Evolutionary conservation across 2,329 filamentous ascomycete species (phyloP).

Genomic region (Paraphoma chrysanthemicola): DNA sequence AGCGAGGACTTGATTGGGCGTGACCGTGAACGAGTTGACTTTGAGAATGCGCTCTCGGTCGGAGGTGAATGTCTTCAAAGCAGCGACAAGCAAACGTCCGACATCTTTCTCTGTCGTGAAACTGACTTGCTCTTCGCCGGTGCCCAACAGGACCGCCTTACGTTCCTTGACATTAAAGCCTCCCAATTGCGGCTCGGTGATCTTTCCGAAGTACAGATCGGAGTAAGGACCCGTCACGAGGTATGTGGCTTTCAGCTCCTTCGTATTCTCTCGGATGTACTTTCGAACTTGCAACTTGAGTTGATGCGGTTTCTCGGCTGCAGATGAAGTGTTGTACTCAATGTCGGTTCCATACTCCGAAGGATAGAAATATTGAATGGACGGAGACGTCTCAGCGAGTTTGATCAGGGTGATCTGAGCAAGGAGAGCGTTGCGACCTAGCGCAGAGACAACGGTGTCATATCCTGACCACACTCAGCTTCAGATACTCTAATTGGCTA

Average conservation of each 20-base stretch:
- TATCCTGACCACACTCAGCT: slow-evolving; percentile 50
- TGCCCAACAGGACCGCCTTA: slow-evolving; percentile 67
- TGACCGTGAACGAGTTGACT: slow-evolving; percentile 75
- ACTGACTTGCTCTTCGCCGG: slow-evolving; percentile 67
- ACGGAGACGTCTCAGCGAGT: slow-evolving; percentile 61
- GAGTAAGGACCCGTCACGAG: slow-evolving; percentile 74
- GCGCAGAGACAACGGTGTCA: slow-evolving; percentile 70
- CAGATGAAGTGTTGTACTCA: slow-evolving; percentile 68
- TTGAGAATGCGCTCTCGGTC: slow-evolving; percentile 64
- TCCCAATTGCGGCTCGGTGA: slow-evolving; percentile 54
- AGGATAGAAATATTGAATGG: slow-evolving; percentile 70
- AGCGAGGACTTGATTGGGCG: slow-evolving; percentile 66
- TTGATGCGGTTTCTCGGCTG: slow-evolving; percentile 71
- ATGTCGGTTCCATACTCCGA: slow-evolving; percentile 52
- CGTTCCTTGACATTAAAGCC: slow-evolving; percentile 65
- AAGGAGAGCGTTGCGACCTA: slow-evolving; percentile 69
- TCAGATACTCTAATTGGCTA: background rate
- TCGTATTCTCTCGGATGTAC: slow-evolving; percentile 61
- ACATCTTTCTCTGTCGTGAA: slow-evolving; percentile 77
- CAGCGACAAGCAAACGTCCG: slow-evolving; percentile 69
- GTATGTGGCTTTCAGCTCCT: slow-evolving; percentile 67
- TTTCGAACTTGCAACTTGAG: slow-evolving; percentile 72
- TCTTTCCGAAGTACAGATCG: slow-evolving; percentile 65
- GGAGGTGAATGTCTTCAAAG: slow-evolving; percentile 61
- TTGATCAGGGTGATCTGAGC: slow-evolving; percentile 68